A percentile compares a stretch with the other conserved stretches of the same genome.
These are phyloP conservation scores for Astrothelium macrocarpum DNA, from an alignment of 495 filamentous ascomycete species.

Conservation along the genomic window DNA sequence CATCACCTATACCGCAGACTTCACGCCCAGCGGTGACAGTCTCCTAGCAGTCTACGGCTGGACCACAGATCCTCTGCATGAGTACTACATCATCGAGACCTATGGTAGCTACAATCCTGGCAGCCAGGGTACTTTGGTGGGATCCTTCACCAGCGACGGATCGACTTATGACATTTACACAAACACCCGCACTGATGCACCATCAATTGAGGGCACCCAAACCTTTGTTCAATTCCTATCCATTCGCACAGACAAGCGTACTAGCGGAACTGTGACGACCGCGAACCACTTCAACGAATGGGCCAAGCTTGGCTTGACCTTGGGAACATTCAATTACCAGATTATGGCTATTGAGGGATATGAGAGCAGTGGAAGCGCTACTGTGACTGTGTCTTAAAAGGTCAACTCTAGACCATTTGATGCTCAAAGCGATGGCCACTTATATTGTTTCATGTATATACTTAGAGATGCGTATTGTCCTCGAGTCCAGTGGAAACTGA, in stretches of 20 bases:
- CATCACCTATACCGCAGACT: conserved; percentile 42
- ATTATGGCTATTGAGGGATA: conserved; percentile 27
- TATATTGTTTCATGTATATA: not conserved
- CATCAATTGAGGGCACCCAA: conserved; percentile 42
- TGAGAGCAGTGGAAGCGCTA: conserved; percentile 13
- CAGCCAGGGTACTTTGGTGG: conserved; percentile 40
- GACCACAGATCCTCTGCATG: conserved; percentile 47
- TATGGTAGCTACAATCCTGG: conserved; percentile 49
- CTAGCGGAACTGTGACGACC: conserved; percentile 40
- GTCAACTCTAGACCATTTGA: not conserved
- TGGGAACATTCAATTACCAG: conserved; percentile 29
- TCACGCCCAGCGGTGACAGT: conserved; percentile 38
- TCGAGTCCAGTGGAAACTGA: no score
- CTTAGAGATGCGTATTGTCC: no score
- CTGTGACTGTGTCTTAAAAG: conserved; percentile 12
- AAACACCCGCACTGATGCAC: conserved; percentile 42
- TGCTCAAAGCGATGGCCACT: not conserved
- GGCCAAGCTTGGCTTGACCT: conserved; percentile 38
- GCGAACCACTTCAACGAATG: conserved; percentile 58
- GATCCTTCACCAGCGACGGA: conserved; percentile 50
- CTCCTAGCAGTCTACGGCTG: conserved; percentile 54
- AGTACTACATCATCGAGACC: conserved; percentile 52
- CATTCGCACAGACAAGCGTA: conserved; percentile 40
- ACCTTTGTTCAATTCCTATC: conserved; percentile 54
- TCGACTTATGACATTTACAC: conserved; percentile 55